Evolutionary conservation across 352 stramenopile species (phyloP), one percentile per base, ranked within the genome.

Genomic region (Globisporangium okanoganense): DNA sequence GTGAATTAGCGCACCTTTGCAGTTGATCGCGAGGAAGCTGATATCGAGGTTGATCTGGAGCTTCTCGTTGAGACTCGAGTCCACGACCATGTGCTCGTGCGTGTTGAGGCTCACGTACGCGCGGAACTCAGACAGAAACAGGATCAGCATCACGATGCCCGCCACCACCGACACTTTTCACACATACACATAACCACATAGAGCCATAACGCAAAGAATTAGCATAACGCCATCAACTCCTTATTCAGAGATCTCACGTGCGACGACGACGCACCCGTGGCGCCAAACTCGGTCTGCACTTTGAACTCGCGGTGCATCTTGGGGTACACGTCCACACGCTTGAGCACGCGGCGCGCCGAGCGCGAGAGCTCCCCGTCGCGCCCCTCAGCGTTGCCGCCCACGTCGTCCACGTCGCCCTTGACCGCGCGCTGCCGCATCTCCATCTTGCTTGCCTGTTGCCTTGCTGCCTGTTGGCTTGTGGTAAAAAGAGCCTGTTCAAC

Each of bases 31-130:
- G 27, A 98, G 93, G 69, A 99, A 99, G 43, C 96, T 99, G 48
- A 99, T 93, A 79, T 99, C 97, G 25, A 99, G 60, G 73, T 98
- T 97, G 67, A 99, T 97, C 68, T 90, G 78, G 59, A 99, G 93
- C 73, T 95, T 89, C 65, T 99, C 94, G 43, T 92, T 87, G 54
- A 99, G 78, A 38, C 75, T 93, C 31, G 90, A 97, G 83, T 99
- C 97, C 33, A 99, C 96, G 14, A 95, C 76, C 73, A 99, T 97
- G 64, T 98, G 91, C 62, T 99, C 96, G 52, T 97, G 73, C 45
- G 77, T 96, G 62, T 90, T 68, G 35, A 90, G 51, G 62, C 93
- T 92, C 76, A 94, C 59, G 65, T 90, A 86, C 67, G 70, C 72
- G 57, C 73, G 73, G 35, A 97, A 68, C 69, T 99, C 95, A 9